These are phyloP conservation scores for Neonothopanus nambi DNA, from an alignment of 1,284 basidiomycete species.

Conservation along the genomic window DNA sequence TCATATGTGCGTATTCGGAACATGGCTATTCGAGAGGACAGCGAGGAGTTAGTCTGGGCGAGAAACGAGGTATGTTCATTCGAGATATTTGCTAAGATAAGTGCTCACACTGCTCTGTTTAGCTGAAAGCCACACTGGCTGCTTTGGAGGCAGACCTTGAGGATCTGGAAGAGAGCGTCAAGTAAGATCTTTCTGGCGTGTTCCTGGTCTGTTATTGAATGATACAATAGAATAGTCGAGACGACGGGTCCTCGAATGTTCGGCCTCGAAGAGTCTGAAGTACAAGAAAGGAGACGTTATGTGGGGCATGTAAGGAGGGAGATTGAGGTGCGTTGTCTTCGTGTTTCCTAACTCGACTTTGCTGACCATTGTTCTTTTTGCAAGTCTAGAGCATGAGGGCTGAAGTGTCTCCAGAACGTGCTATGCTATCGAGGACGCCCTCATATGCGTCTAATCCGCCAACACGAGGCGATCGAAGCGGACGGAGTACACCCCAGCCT, in stretches of 20 bases:
- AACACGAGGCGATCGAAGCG: conserved; percentile 11
- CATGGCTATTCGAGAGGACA: conserved; percentile 35
- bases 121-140: conserved; percentile 77
- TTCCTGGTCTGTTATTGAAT: not conserved
- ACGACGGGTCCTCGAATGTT: conserved; percentile 81
- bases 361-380: conserved; percentile 26
- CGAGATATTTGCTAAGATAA: not conserved
- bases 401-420: conserved; percentile 40
- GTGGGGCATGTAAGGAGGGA: conserved; percentile 72
- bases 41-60: conserved; percentile 19
- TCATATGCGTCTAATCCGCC: conserved; percentile 12
- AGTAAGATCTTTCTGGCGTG: conserved; percentile 39
- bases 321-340: conserved; percentile 65
- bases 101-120: not conserved
- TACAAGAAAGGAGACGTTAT: conserved; percentile 71
- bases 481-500: conserved; percentile 16
- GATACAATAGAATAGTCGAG: conserved; percentile 70
- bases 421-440: conserved; percentile 4
- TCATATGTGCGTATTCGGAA: conserved; percentile 77
- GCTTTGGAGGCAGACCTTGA: conserved; percentile 83
- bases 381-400: conserved; percentile 70
- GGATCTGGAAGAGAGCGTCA: conserved; percentile 87
- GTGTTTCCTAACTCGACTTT: conserved; percentile 15
- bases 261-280: conserved; percentile 75
- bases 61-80: conserved; percentile 49